Evolutionary conservation across 2,329 filamentous ascomycete genomes (phyloP), one percentile per base, ranked within the genome.

Genomic region (Colletotrichum ledebouriae): DNA sequence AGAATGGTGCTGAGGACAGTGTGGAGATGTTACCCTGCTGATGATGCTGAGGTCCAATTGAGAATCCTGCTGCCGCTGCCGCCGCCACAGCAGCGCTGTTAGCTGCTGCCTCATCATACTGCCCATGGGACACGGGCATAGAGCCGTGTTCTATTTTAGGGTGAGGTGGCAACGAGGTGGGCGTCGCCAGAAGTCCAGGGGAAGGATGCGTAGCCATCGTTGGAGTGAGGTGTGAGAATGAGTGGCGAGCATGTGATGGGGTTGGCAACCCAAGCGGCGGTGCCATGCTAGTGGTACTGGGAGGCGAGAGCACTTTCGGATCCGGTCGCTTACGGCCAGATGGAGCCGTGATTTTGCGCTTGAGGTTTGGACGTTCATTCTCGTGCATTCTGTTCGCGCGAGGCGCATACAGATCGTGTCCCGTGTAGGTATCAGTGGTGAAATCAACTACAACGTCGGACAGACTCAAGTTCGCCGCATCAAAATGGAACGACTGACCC

Each of bases 381-480:
- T 71, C 76, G n/a, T 72, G 66, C 10, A 70, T 68, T 11, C 74
- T 72, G 5, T 74, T 76, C 5, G 73, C 73, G 58, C 81, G 81
- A 1, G 81, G 79, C 1, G 82, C 80, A 61, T 86, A 85, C 0
- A 86, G 72, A 60, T 84, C 85, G 58, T 85, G 81, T 0, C 81
- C 81, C 0, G 80, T 78, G 62, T 86, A 88, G 60, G 84, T 81
- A 72, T 92, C 88, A 13, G 86, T 82, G 2, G 85, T 79, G 49
- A 86, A 85, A 70, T 93, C 90, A 13, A 90, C 79, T 7, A 85
- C 78, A 1, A 91, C 85, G 73, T 95, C 92, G 1, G 87, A 81
- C 61, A 96, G 87, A 15, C 87, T 90, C 42, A 95, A 83, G 74
- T 94, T 92, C 1, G 92, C 89, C 2, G 91, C 88, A 73, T 96